Conservation (phyloP, 1,284 basidiomycete species). For the Phellopilus nigrolimitatus region DNA sequence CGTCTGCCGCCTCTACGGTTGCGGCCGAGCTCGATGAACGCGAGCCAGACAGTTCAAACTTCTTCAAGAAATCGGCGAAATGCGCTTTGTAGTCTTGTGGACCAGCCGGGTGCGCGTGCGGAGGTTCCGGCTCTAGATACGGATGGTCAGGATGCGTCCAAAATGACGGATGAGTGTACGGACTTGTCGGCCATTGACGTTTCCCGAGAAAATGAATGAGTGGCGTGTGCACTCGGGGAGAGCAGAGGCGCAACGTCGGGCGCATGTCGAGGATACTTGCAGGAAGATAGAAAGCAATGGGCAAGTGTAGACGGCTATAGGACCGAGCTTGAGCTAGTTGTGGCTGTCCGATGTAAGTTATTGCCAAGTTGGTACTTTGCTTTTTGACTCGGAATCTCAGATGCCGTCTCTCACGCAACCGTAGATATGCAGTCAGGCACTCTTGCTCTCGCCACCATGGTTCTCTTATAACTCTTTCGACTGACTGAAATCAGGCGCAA, state of each 20-base stretch:
- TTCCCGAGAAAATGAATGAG: slow-evolving; percentile 80
- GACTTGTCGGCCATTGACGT: slow-evolving; percentile 56
- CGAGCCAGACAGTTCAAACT: slow-evolving; percentile 39
- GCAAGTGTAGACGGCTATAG: too few relatives aligned
- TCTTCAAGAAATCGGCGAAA: slow-evolving; percentile 57
- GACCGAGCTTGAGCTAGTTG: too few relatives aligned
- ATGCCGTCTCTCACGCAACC: too few relatives aligned
- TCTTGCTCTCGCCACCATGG: too few relatives aligned
- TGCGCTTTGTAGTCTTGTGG: slow-evolving; percentile 62
- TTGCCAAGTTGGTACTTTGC: too few relatives aligned
- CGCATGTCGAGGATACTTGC: slow-evolving; percentile 39
- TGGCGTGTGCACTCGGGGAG: slow-evolving; percentile 49
- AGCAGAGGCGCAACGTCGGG: slow-evolving; percentile 40
- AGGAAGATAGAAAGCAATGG: not conserved
- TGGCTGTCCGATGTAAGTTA: too few relatives aligned
- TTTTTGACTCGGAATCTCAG: too few relatives aligned
- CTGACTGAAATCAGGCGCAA: too few relatives aligned
- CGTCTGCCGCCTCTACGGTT: slow-evolving; percentile 26
- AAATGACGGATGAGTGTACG: slow-evolving; percentile 24
- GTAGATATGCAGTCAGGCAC: too few relatives aligned
- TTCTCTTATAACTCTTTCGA: too few relatives aligned
- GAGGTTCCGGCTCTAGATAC: slow-evolving; percentile 49
- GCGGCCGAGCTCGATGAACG: slow-evolving; percentile 19
- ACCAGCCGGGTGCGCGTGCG: slow-evolving; percentile 73
- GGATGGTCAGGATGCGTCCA: slow-evolving; percentile 14